Percentiles rank a stretch among this genome's conserved stretches.
Evolutionary conservation across 2,329 filamentous ascomycete genomes (phyloP).

Genomic region (Alternaria metachromatica): DNA sequence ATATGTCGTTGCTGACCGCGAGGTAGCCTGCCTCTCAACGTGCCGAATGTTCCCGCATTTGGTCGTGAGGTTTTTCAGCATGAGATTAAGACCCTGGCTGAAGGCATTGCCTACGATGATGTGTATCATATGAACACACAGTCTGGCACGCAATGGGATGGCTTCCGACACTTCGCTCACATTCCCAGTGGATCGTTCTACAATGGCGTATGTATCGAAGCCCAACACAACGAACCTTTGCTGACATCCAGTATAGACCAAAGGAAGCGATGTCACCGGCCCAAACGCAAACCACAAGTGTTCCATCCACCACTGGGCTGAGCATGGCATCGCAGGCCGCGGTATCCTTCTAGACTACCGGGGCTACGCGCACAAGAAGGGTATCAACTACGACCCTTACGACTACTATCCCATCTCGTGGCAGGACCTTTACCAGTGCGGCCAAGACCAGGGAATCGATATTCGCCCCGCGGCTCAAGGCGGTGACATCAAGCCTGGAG

Average conservation of each 20-base stretch:
- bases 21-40: slow-evolving; percentile 58
- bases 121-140: slow-evolving; percentile 54
- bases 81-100: slow-evolving; percentile 56
- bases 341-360: slow-evolving; percentile 55
- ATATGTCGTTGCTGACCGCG: slow-evolving; percentile 4
- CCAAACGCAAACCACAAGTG: slow-evolving; percentile 52
- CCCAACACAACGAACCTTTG: accelerated
- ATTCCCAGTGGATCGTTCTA: slow-evolving; percentile 50
- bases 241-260: slow-evolving; percentile 32
- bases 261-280: slow-evolving; percentile 51
- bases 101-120: slow-evolving; percentile 52
- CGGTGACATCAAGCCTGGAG: slow-evolving; percentile 64
- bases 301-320: slow-evolving; percentile 55
- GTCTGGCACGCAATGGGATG: slow-evolving; percentile 55
- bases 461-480: slow-evolving; percentile 63
- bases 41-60: slow-evolving; percentile 62
- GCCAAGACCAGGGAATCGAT: slow-evolving; percentile 65
- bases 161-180: slow-evolving; percentile 55
- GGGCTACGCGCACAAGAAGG: slow-evolving; percentile 51
- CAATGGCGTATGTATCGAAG: slow-evolving; percentile 38
- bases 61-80: slow-evolving; percentile 61
- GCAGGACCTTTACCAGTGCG: slow-evolving; percentile 63
- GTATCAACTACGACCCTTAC: slow-evolving; percentile 52
- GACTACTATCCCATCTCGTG: slow-evolving; percentile 53
- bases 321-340: slow-evolving; percentile 54